A percentile compares a stretch with the other conserved stretches of the same genome.
Evolutionary conservation across 768 basidiomycete species (phyloP).

Genomic region (Mycena chlorophos): DNA sequence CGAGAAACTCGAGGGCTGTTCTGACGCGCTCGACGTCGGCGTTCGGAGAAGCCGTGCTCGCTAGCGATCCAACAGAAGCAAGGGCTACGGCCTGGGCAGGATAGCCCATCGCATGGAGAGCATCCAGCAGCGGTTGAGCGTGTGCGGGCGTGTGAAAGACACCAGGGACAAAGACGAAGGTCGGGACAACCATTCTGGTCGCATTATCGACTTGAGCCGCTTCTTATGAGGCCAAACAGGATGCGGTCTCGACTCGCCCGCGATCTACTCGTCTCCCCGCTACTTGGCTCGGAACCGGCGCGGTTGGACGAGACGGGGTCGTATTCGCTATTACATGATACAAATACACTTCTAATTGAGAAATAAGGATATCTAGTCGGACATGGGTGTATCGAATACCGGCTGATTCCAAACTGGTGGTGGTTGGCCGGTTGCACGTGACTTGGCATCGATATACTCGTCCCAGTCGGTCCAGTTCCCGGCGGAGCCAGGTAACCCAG

Average conservation of each 20-base stretch:
- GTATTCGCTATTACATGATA: no score
- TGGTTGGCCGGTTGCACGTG: no score
- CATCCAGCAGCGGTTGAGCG: not conserved
- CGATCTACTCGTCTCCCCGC: no score
- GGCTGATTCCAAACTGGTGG: no score
- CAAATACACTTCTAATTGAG: no score
- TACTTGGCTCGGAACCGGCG: no score
- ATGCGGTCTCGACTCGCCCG: no score
- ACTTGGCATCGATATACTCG: conserved; percentile 14
- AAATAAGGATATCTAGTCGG: no score
- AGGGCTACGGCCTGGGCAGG: not conserved
- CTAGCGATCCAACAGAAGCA: not conserved
- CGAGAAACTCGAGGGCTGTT: not conserved
- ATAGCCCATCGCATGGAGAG: not conserved
- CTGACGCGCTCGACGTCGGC: not conserved
- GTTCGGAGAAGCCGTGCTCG: not conserved
- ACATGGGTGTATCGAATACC: no score
- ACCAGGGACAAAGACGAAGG: not conserved
- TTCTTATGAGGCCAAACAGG: no score
- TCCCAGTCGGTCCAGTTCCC: conserved; percentile 21
- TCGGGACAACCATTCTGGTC: not conserved
- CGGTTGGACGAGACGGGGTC: no score
- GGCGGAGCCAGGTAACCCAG: not conserved
- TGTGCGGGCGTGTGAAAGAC: not conserved
- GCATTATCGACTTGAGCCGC: not conserved